Evolutionary conservation across 2,329 filamentous ascomycete species (phyloP).

Genomic region (Epichloe baconii): DNA sequence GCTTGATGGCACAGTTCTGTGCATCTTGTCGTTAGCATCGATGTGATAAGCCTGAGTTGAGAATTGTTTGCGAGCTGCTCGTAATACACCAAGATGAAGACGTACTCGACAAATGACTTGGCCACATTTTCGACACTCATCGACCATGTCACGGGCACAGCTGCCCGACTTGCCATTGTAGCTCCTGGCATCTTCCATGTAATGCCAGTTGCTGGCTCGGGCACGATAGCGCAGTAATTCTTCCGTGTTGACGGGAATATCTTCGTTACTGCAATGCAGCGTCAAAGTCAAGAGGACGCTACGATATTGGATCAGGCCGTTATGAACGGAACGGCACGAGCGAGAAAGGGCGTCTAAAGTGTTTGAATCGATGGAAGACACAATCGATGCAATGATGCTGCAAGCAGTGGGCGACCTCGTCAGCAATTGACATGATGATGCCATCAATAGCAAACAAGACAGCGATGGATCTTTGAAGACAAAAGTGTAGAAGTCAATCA

Average conservation of each 20-base stretch:
- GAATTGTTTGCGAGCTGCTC: neutral
- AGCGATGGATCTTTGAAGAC: neutral
- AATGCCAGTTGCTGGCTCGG: constrained; percentile 44
- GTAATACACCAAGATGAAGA: constrained; percentile 4
- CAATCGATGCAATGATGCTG: constrained; percentile 67
- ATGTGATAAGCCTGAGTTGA: neutral
- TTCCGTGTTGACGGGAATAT: constrained; percentile 37
- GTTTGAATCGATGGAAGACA: constrained; percentile 71
- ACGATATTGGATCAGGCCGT: constrained; percentile 67
- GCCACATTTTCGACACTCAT: constrained; percentile 65
- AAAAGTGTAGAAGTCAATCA: neutral
- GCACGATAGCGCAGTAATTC: constrained; percentile 44
- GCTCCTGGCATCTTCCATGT: constrained; percentile 42
- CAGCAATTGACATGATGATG: neutral
- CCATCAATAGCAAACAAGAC: neutral
- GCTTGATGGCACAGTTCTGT: constrained; percentile 84
- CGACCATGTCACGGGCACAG: constrained; percentile 82
- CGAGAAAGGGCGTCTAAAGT: constrained; percentile 71
- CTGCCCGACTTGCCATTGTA: constrained; percentile 55
- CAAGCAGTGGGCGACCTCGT: neutral
- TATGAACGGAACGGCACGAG: constrained; percentile 68
- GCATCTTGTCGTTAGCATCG: constrained; percentile 2
- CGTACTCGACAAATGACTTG: constrained; percentile 70
- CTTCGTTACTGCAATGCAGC: constrained; percentile 68
- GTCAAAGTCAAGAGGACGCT: constrained; percentile 59